Evolutionary conservation across 345 rosid genomes (phyloP).

Genomic region (Syzygium jambos): DNA sequence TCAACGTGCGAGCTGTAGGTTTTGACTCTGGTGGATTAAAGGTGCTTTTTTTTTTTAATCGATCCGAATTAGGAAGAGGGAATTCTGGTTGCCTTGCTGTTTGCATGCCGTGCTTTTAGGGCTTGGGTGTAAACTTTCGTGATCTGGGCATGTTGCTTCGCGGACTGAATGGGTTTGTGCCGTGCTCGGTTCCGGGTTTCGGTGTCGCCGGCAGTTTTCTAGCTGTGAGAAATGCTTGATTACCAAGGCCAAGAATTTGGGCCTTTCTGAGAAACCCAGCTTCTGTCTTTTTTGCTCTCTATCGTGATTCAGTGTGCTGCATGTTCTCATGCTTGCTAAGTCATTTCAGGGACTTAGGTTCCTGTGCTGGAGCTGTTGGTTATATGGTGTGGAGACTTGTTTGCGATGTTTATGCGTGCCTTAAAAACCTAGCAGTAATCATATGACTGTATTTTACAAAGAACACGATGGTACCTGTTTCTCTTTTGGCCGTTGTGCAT

Average conservation of each 20-base stretch:
- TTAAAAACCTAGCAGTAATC: background rate
- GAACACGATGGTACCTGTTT: background rate
- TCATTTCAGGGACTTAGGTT: background rate
- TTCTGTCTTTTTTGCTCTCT: background rate
- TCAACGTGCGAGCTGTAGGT: background rate
- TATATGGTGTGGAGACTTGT: background rate
- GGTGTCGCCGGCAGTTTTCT: background rate
- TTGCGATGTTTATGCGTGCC: background rate
- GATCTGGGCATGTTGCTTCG: background rate
- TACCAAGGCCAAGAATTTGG: background rate
- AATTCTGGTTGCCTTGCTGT: background rate
- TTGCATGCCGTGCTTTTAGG: background rate
- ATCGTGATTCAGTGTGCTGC: background rate
- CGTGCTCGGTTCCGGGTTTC: background rate
- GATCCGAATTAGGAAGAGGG: background rate
- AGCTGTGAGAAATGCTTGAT: background rate
- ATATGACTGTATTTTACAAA: background rate
- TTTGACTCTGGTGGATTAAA: background rate
- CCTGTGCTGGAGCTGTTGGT: background rate
- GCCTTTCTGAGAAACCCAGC: background rate
- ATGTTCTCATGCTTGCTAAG: background rate
- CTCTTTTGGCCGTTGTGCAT: background rate
- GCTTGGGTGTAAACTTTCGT: background rate
- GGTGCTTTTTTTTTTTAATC: background rate
- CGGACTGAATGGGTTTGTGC: background rate